Conservation (phyloP, 129 eudicot species). For the Artemisia tridentata region DNA sequence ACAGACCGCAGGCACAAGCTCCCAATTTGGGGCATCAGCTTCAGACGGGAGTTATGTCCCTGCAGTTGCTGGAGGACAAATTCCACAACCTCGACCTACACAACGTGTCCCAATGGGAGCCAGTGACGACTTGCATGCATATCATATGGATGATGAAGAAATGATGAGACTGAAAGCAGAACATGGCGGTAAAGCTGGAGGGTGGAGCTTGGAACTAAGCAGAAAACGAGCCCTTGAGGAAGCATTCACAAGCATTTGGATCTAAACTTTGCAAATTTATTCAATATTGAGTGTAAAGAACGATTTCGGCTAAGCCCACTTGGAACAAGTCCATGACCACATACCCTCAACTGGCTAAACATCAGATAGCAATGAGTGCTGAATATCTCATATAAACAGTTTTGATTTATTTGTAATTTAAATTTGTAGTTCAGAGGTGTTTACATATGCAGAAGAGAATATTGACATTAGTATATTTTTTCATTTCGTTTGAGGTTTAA, state of each 20-base stretch:
- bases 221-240: slow-evolving; percentile 91
- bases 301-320: neutral
- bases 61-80: slow-evolving; percentile 74
- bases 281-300: slow-evolving; percentile 19
- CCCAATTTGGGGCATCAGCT: slow-evolving; percentile 49
- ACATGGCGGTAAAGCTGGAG: slow-evolving; percentile 85
- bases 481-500: neutral
- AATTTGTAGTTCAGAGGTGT: slow-evolving; percentile 14
- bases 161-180: slow-evolving; percentile 74
- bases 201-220: slow-evolving; percentile 85
- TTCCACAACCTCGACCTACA: slow-evolving; percentile 81
- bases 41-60: slow-evolving; percentile 89
- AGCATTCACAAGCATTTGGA: slow-evolving; percentile 93
- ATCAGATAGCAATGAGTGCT: slow-evolving; percentile 9
- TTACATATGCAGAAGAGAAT: slow-evolving; percentile 13
- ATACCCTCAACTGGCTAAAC: slow-evolving; percentile 1
- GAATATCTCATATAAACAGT: slow-evolving; percentile 10
- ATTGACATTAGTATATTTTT: neutral
- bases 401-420: slow-evolving; percentile 24
- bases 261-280: slow-evolving; percentile 28
- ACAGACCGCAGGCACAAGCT: slow-evolving; percentile 48
- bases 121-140: slow-evolving; percentile 51
- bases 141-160: slow-evolving; percentile 77
- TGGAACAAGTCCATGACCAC: neutral
- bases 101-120: slow-evolving; percentile 64